These are phyloP conservation scores for Chrysoporthe puriensis DNA, from an alignment of 2,329 filamentous ascomycete species.

Conservation along the genomic window DNA sequence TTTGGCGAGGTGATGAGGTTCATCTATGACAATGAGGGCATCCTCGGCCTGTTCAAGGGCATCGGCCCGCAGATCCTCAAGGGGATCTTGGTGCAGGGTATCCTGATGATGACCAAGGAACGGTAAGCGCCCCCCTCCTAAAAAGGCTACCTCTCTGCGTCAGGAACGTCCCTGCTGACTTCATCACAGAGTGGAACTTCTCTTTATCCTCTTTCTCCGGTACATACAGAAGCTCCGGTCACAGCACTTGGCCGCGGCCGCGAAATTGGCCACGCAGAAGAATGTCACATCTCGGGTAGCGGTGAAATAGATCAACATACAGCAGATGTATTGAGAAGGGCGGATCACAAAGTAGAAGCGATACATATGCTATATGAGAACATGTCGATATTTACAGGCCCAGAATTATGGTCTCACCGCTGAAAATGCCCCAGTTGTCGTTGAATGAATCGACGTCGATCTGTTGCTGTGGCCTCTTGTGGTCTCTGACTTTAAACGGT, in stretches of 20 bases:
- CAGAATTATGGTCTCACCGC: neutral
- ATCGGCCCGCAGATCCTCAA: constrained; percentile 94
- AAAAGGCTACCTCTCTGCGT: neutral
- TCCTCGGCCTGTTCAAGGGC: constrained; percentile 88
- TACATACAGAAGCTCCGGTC: constrained; percentile 74
- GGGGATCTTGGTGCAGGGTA: constrained; percentile 88
- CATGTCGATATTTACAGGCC: neutral
- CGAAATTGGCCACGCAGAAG: constrained; percentile 65
- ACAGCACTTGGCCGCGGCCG: constrained; percentile 70
- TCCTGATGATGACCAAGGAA: constrained; percentile 99
- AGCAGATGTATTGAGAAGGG: neutral
- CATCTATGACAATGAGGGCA: constrained; percentile 86
- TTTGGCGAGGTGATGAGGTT: constrained; percentile 95
- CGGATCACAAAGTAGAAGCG: neutral
- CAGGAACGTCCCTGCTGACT: constrained; percentile 22
- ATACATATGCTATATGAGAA: neutral
- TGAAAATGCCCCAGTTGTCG: neutral
- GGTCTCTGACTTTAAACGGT: neutral
- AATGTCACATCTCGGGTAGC: constrained; percentile 43
- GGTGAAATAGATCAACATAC: constrained; percentile 34
- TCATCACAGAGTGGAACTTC: constrained; percentile 72
- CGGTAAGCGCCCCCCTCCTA: constrained; percentile 56
- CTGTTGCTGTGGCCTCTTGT: neutral
- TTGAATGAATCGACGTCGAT: neutral
- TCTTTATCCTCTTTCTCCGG: constrained; percentile 84